Percentiles rank a stretch among this genome's conserved stretches.
Evolutionary conservation across 2,329 filamentous ascomycete species (phyloP).

Genomic region (Davidsoniella neocaledoniae): DNA sequence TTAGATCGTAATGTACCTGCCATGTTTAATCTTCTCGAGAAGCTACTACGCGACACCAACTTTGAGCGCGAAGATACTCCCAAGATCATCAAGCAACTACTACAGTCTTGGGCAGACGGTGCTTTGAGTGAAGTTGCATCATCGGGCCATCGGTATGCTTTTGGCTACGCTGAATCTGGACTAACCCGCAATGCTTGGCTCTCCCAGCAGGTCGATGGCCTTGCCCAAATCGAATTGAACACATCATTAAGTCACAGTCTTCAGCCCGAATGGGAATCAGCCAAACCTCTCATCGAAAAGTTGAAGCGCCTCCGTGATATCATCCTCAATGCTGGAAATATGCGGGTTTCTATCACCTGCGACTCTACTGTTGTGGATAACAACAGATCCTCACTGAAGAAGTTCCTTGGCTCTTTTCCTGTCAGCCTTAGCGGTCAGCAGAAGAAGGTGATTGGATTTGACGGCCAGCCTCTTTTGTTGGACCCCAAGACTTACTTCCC

Average conservation of each 20-base stretch:
- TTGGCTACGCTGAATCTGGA: conserved; percentile 65
- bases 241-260: conserved; percentile 50
- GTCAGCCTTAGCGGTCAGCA: background rate
- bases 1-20: conserved; percentile 77
- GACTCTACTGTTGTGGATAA: conserved; percentile 51
- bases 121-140: conserved; percentile 85
- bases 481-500: conserved; percentile 69
- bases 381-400: conserved; percentile 55
- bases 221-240: conserved; percentile 76
- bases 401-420: conserved; percentile 31
- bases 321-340: conserved; percentile 49
- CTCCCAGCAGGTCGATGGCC: conserved; percentile 72
- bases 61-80: conserved; percentile 74
- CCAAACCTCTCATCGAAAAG: conserved; percentile 62
- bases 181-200: conserved; percentile 56
- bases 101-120: conserved; percentile 75
- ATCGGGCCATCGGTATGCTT: conserved; percentile 74
- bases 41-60: conserved; percentile 70
- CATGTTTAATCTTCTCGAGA: conserved; percentile 76
- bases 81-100: conserved; percentile 65
- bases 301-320: conserved; percentile 72
- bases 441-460: conserved; percentile 6
- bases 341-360: conserved; percentile 76
- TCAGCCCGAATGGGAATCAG: conserved; percentile 48
- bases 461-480: conserved; percentile 6